Evolutionary conservation across 805 yeast species (phyloP), one percentile per base, ranked within the genome.

Genomic region (Myxozyma melibiosi): DNA sequence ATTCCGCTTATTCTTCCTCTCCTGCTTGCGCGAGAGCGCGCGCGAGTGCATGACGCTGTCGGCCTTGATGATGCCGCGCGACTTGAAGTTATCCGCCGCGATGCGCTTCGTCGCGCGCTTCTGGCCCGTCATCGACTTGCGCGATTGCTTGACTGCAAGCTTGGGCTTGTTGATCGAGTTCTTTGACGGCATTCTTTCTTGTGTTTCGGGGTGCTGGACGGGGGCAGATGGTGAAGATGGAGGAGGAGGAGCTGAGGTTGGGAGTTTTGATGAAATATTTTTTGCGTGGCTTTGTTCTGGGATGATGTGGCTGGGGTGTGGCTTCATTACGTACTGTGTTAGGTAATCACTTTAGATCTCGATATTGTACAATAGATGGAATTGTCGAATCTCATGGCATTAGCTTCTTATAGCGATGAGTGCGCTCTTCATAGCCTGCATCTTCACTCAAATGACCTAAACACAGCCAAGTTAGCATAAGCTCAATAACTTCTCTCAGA

Each of bases 141-240:
- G 75, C 16, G 84, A 76, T 72, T 89, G 78, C 69, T 80, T 84
- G 66, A 76, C 78, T 24, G 82, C 80, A 30, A 83, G 71, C 39
- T 79, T 68, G 46, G 94, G 96, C 72, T 84, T 88, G 73, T 90
- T 90, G 64, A 89, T 78, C 42, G 90, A 82, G 77, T 88, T 89
- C 73, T 80, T 86, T 16, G 90, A 84, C 33, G 96, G 94, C 96
- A 88, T 88, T 27, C 35, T 27, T 3, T 41, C 20, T 41, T 41
- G 9, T 11, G 7, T 39, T n/a, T n/a, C n/a, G n/a, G n/a, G n/a
- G n/a, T n/a, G n/a, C n/a, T n/a, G n/a, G n/a, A n/a, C n/a, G n/a
- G n/a, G n/a, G n/a, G n/a, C n/a, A n/a, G n/a, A n/a, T n/a, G n/a
- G n/a, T n/a, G n/a, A n/a, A n/a, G n/a, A n/a, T n/a, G n/a, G n/a